Conservation (phyloP, 768 basidiomycete species). For the Naematelia aurantialba region DNA sequence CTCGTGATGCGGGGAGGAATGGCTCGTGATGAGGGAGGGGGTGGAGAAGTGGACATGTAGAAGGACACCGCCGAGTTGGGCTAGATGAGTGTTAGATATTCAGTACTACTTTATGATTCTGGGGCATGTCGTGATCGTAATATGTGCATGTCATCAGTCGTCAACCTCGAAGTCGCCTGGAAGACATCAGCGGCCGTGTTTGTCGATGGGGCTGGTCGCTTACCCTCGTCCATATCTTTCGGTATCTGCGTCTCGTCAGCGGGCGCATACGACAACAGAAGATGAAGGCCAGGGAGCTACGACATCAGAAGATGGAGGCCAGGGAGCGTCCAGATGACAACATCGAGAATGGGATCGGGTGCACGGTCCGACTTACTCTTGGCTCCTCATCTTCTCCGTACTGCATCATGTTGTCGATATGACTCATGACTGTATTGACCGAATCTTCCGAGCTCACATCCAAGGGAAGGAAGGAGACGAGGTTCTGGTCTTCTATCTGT, state of each 20-base stretch:
- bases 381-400: conserved; percentile 99
- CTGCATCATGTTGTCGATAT: conserved; percentile 97
- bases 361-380: conserved; percentile 64
- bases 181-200: neutral
- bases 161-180: neutral
- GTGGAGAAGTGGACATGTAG: too few relatives aligned
- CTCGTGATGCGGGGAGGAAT: too few relatives aligned
- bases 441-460: conserved; percentile 87
- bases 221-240: conserved; percentile 76
- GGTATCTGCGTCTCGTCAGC: conserved; percentile 57
- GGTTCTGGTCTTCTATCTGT: conserved; percentile 96
- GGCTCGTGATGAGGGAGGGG: too few relatives aligned
- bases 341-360: neutral
- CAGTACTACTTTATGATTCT: neutral
- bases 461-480: conserved; percentile 93
- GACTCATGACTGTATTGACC: conserved; percentile 81
- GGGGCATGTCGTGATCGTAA: neutral
- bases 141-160: conserved; percentile 3
- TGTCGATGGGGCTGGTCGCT: conserved; percentile 3
- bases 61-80: too few relatives aligned
- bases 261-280: neutral
- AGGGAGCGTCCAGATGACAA: too few relatives aligned
- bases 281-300: neutral
- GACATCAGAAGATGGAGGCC: conserved; percentile 3
- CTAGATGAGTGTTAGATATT: neutral